Evolutionary conservation across 768 basidiomycete species (phyloP).

Genomic region (Hericium rajendrae): DNA sequence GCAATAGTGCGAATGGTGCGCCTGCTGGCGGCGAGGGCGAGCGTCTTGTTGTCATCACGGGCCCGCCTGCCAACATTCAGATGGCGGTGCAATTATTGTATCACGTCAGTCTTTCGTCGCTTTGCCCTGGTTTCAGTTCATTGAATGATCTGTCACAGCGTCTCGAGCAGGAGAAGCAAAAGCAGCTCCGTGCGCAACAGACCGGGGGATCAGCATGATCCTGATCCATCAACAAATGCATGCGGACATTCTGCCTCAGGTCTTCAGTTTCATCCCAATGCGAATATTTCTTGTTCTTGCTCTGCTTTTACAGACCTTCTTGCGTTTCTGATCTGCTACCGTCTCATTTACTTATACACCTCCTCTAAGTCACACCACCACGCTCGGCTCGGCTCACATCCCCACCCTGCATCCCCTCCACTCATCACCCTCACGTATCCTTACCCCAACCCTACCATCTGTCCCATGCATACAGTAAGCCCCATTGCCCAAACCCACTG

Average conservation of each 20-base stretch:
- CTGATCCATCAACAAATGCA: not conserved
- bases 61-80: constrained; percentile 90
- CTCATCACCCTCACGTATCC: not conserved
- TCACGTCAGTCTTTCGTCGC: constrained; percentile 42
- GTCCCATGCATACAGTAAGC: not conserved
- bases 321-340: not conserved
- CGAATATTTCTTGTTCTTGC: not conserved
- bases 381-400: not conserved
- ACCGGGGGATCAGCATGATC: not conserved
- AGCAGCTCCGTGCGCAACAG: constrained; percentile 42
- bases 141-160: constrained; percentile 34
- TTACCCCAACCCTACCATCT: not conserved
- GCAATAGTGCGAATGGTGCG: constrained; percentile 57
- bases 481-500: not conserved
- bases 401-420: not conserved
- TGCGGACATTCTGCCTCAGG: too few relatives aligned
- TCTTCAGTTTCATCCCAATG: not conserved
- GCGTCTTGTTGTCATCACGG: constrained; percentile 91
- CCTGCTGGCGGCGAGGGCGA: constrained; percentile 79
- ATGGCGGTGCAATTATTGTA: constrained; percentile 91
- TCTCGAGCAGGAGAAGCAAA: constrained; percentile 84
- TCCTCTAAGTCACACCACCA: not conserved
- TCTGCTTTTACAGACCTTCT: not conserved
- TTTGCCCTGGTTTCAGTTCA: not conserved
- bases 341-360: not conserved